Percentiles rank a stretch among this genome's conserved stretches.
Evolutionary conservation across 1,139 yeast genomes (phyloP).

Genomic region (Hyphopichia khmerensis): DNA sequence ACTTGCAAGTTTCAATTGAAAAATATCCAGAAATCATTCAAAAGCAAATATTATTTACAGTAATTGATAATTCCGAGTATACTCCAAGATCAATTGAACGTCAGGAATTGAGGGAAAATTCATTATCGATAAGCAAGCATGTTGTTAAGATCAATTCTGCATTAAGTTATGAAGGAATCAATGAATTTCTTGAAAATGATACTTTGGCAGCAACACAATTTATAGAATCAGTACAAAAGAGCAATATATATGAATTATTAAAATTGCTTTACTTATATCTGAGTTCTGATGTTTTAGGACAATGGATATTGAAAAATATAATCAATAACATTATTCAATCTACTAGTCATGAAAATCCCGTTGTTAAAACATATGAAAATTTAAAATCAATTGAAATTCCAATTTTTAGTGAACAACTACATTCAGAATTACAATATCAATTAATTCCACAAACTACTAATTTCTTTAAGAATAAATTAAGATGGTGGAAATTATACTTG

Average conservation of each 20-base stretch:
- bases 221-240: constrained; percentile 27
- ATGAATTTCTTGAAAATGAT: constrained; percentile 28
- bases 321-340: constrained; percentile 6
- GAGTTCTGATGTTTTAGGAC: constrained; percentile 19
- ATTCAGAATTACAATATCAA: constrained; percentile 36
- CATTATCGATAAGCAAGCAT: constrained; percentile 15
- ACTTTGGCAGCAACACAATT: constrained; percentile 32
- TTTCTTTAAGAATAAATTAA: constrained; percentile 30
- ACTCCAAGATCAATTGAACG: constrained; percentile 36
- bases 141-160: constrained; percentile 35
- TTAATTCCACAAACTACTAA: constrained; percentile 31
- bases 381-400: constrained; percentile 22
- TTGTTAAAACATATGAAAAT: constrained; percentile 14
- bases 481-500: constrained; percentile 47
- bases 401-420: constrained; percentile 31
- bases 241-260: constrained; percentile 36
- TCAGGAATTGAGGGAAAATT: constrained; percentile 6
- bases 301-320: constrained; percentile 27
- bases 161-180: constrained; percentile 30
- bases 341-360: constrained; percentile 1
- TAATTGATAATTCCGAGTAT: constrained; percentile 42
- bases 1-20: constrained; percentile 17
- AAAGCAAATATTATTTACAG: constrained; percentile 28
- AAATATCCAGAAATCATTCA: constrained; percentile 17
- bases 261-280: constrained; percentile 33